A percentile compares a stretch with the other conserved stretches of the same genome.
phyloP scores from a whole-genome alignment of 768 basidiomycete species.

The Trichaptum fuscoviolaceum region DNA sequence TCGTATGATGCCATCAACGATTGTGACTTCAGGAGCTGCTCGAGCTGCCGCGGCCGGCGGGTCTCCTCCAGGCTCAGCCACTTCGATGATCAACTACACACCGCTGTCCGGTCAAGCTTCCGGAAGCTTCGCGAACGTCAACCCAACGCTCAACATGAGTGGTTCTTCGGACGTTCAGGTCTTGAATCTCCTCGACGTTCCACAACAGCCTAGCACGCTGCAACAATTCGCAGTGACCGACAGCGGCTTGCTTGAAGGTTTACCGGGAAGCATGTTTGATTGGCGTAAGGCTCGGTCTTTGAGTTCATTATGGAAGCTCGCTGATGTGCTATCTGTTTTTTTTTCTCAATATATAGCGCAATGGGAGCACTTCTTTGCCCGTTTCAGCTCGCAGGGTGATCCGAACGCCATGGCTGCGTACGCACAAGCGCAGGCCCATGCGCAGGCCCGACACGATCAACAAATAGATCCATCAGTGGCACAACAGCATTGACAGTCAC shows the following conservation, averaged over 20 bases:
- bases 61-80: constrained; percentile 14
- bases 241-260: constrained; percentile 66
- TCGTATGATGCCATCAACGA: constrained; percentile 3
- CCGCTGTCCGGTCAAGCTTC: constrained; percentile 34
- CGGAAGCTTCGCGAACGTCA: constrained; percentile 53
- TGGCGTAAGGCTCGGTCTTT: constrained; percentile 54
- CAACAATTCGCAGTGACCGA: constrained; percentile 66
- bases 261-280: constrained; percentile 83
- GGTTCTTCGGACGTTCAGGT: constrained; percentile 56
- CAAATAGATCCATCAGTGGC: background rate
- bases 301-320: constrained; percentile 7
- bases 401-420: constrained; percentile 1
- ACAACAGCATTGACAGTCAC: background rate
- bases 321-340: constrained; percentile 3
- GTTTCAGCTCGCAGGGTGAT: constrained; percentile 31
- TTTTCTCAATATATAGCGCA: constrained; percentile 42
- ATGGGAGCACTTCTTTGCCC: constrained; percentile 79
- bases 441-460: background rate
- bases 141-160: constrained; percentile 63
- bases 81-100: constrained; percentile 54
- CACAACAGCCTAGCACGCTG: constrained; percentile 47
- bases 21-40: constrained; percentile 2
- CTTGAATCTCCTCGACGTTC: constrained; percentile 67
- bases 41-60: constrained; percentile 5
- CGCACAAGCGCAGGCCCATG: background rate